These are phyloP conservation scores for Inonotus hispidus DNA, from an alignment of 1,284 basidiomycete genomes.

Conservation along the genomic window DNA sequence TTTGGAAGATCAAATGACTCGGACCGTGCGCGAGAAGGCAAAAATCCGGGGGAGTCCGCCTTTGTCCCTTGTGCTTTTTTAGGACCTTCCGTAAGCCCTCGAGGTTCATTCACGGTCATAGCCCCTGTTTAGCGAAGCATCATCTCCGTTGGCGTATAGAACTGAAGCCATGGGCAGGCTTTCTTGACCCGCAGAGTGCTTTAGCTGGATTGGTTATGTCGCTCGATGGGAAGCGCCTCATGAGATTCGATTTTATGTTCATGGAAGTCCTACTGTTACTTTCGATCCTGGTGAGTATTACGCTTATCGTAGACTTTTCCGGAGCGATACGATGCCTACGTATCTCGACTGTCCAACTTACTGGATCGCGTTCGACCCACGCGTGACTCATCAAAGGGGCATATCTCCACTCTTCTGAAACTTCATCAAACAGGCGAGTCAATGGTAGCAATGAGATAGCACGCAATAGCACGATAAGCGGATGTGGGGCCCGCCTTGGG, in stretches of 20 bases:
- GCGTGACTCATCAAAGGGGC: slow-evolving; percentile 1
- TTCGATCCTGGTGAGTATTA: background rate
- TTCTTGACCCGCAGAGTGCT: background rate
- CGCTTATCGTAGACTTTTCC: background rate
- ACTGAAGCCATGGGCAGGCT: background rate
- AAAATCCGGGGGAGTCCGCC: background rate
- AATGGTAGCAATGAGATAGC: background rate
- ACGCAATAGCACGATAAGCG: background rate
- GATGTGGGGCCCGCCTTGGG: background rate
- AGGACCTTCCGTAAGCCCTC: background rate
- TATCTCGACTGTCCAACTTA: background rate
- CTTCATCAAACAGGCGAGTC: background rate
- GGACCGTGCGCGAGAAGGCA: background rate
- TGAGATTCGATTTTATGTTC: background rate
- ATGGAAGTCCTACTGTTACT: background rate
- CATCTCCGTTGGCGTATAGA: background rate
- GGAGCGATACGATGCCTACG: background rate
- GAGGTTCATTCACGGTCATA: background rate
- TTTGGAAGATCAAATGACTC: background rate
- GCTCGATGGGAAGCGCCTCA: background rate
- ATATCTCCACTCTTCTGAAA: background rate
- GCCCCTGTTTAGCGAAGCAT: background rate
- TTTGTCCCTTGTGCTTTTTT: background rate
- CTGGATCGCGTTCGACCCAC: background rate
- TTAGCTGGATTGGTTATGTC: background rate